Evolutionary conservation across 805 yeast genomes (phyloP).

Genomic region (Cyberlindnera veronae): DNA sequence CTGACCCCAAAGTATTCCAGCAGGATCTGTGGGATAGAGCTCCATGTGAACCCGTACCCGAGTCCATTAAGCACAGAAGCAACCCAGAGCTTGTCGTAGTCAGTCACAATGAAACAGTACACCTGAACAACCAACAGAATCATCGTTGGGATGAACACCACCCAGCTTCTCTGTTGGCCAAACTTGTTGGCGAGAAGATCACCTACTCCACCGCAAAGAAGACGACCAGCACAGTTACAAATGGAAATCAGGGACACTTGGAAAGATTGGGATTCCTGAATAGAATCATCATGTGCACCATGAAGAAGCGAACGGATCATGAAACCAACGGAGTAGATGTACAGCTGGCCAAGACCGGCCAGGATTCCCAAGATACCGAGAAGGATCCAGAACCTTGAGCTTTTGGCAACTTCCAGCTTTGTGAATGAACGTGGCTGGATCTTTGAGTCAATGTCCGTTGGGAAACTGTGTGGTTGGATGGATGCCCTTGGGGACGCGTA

Average conservation of each 20-base stretch:
- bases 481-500: neutral
- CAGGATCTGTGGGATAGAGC: conserved; percentile 72
- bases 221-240: conserved; percentile 63
- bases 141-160: conserved; percentile 49
- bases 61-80: conserved; percentile 60
- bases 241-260: conserved; percentile 74
- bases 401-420: conserved; percentile 23
- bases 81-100: conserved; percentile 40
- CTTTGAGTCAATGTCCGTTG: conserved; percentile 1
- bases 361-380: conserved; percentile 48
- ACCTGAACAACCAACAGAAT: conserved; percentile 50
- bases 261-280: conserved; percentile 57
- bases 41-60: conserved; percentile 71
- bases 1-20: conserved; percentile 70
- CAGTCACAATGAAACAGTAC: conserved; percentile 36
- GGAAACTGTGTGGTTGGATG: neutral
- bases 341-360: conserved; percentile 71
- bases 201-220: conserved; percentile 59
- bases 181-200: conserved; percentile 51
- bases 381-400: conserved; percentile 47
- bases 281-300: conserved; percentile 17
- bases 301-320: conserved; percentile 49
- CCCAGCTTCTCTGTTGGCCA: conserved; percentile 47
- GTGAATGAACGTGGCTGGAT: conserved; percentile 3
- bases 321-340: conserved; percentile 71